phyloP scores from a whole-genome alignment of 2,329 filamentous ascomycete genomes.

The Aplosporella prunicola region DNA sequence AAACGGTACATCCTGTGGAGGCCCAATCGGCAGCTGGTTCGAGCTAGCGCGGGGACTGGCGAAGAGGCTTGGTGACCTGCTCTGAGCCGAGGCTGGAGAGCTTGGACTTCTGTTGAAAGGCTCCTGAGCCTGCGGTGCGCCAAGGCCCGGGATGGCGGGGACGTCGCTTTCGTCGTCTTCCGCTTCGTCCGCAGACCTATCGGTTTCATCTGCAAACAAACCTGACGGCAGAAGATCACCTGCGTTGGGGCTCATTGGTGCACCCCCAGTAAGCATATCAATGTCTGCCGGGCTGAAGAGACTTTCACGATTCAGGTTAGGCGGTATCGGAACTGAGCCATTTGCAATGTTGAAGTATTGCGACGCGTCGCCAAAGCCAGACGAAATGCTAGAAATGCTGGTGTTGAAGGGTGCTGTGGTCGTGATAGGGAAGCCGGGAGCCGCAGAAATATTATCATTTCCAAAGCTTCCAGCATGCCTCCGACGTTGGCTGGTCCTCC shows the following conservation, averaged over 20 bases:
- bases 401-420: conserved; percentile 34
- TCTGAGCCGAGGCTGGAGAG: conserved; percentile 34
- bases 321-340: conserved; percentile 43
- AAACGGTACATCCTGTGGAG: conserved; percentile 30
- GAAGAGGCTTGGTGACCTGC: conserved; percentile 37
- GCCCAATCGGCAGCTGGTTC: conserved; percentile 32
- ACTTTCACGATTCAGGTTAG: conserved; percentile 11
- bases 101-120: conserved; percentile 26
- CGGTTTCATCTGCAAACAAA: conserved; percentile 54
- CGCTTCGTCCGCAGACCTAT: conserved; percentile 20
- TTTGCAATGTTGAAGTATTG: conserved; percentile 50
- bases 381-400: conserved; percentile 38
- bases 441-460: conserved; percentile 30
- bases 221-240: conserved; percentile 63
- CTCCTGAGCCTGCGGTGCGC: conserved; percentile 29
- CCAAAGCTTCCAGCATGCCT: conserved; percentile 17
- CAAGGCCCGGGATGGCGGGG: conserved; percentile 32
- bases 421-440: conserved; percentile 16
- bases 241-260: conserved; percentile 68
- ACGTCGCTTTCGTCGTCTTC: conserved; percentile 22
- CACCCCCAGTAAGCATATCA: conserved; percentile 51
- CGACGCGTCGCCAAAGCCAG: conserved; percentile 41
- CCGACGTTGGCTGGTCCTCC: conserved; percentile 33
- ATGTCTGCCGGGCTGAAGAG: conserved; percentile 48
- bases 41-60: conserved; percentile 39